These are phyloP conservation scores for Hortaea sp. DNA, from an alignment of 2,329 filamentous ascomycete species.

Conservation along the genomic window DNA sequence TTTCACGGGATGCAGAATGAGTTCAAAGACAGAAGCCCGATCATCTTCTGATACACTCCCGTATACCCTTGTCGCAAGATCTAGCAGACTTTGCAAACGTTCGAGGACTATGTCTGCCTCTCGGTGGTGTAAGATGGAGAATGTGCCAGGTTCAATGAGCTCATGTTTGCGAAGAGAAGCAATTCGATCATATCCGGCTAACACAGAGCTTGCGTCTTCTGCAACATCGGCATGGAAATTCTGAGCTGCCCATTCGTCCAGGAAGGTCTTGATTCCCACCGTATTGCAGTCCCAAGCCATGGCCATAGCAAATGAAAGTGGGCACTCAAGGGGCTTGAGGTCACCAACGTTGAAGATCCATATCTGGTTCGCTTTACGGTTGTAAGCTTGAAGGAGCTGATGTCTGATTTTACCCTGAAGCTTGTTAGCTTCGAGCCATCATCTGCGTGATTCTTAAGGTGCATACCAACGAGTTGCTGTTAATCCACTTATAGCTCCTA, in stretches of 20 bases:
- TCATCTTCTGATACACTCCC: constrained; percentile 40
- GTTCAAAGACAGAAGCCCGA: constrained; percentile 53
- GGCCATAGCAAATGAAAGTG: constrained; percentile 58
- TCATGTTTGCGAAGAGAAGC: constrained; percentile 53
- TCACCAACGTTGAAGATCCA: constrained; percentile 62
- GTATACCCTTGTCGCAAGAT: constrained; percentile 47
- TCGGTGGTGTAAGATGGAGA: constrained; percentile 53
- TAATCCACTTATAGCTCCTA: constrained; percentile 44
- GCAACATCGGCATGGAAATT: constrained; percentile 46
- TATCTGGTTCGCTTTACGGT: constrained; percentile 48
- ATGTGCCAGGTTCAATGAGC: constrained; percentile 48
- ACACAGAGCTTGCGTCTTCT: constrained; percentile 39
- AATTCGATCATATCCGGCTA: constrained; percentile 48
- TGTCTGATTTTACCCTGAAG: constrained; percentile 46
- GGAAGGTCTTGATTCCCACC: constrained; percentile 48
- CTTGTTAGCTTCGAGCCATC: too few species aligned
- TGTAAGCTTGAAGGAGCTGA: constrained; percentile 53
- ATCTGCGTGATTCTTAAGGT: too few species aligned
- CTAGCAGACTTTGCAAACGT: constrained; percentile 45
- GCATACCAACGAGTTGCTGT: constrained; percentile 32
- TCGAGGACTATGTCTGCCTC: constrained; percentile 50
- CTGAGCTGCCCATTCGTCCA: constrained; percentile 45
- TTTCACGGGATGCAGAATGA: constrained; percentile 50
- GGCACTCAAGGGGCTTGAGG: constrained; percentile 52
- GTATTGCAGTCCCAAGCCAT: constrained; percentile 53